Evolutionary conservation across 2,329 filamentous ascomycete genomes (phyloP).

Genomic region (Daldinia sp.): DNA sequence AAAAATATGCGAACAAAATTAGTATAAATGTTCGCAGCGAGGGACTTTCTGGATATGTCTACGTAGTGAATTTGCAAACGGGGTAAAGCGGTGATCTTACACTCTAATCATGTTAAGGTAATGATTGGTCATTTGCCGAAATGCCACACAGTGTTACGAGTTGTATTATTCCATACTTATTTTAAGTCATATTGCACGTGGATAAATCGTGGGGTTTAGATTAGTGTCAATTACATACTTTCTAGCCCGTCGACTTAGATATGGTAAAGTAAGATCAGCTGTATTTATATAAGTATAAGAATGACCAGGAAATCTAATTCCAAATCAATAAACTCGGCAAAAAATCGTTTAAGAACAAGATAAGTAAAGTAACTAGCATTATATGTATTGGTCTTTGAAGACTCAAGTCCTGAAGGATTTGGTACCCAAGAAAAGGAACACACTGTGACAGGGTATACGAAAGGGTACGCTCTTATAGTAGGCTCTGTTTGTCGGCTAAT

Average conservation of each 20-base stretch:
- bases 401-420: slow-evolving; percentile 17
- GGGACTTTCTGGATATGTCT: neutral
- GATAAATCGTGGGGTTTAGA: neutral
- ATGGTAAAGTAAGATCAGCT: neutral
- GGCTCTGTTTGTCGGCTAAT: neutral
- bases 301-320: neutral
- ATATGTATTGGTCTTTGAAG: neutral
- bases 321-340: neutral
- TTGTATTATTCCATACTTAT: neutral
- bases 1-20: neutral
- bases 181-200: neutral
- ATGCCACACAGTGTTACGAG: slow-evolving; percentile 7
- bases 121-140: slow-evolving; percentile 21
- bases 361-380: neutral
- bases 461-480: neutral
- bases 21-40: neutral
- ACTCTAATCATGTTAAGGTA: slow-evolving; percentile 13
- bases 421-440: slow-evolving; percentile 14
- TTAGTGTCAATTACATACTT: neutral
- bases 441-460: slow-evolving; percentile 28
- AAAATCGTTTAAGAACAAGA: neutral
- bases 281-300: neutral
- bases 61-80: neutral
- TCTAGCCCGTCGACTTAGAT: neutral
- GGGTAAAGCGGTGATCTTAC: slow-evolving; percentile 21